These are phyloP conservation scores for Pseudogymnoascus sp. DNA, from an alignment of 2,329 filamentous ascomycete genomes.

Conservation along the genomic window DNA sequence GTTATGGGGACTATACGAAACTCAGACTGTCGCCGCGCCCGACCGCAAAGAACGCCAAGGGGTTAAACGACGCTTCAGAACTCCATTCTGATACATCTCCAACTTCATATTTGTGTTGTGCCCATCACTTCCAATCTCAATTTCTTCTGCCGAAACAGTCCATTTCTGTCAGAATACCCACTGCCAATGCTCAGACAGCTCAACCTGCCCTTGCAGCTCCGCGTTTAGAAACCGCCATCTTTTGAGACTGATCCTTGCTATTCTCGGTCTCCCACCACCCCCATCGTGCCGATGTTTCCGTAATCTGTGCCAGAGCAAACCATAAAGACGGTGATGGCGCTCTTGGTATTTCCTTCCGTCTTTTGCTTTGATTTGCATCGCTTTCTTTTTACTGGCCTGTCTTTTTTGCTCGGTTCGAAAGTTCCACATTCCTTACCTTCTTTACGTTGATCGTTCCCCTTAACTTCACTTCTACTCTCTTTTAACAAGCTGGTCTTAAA, in stretches of 20 bases:
- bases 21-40: not conserved
- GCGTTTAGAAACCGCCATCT: slow-evolving; percentile 5
- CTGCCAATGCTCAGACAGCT: not conserved
- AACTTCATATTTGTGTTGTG: not conserved
- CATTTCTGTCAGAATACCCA: slow-evolving; percentile 4
- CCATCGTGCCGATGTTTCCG: slow-evolving; percentile 8
- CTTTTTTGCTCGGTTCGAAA: slow-evolving; percentile 7
- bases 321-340: slow-evolving; percentile 8
- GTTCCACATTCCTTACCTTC: slow-evolving; percentile 7
- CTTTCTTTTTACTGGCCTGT: slow-evolving; percentile 3
- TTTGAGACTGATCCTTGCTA: slow-evolving; percentile 8
- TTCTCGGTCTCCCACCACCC: not conserved
- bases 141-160: not conserved
- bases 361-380: not conserved
- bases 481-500: slow-evolving; percentile 9
- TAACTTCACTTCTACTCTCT: slow-evolving; percentile 2
- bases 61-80: slow-evolving; percentile 7
- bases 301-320: not conserved
- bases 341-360: slow-evolving; percentile 10
- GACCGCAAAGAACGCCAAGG: not conserved
- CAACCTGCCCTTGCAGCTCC: not conserved
- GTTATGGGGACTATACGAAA: slow-evolving; percentile 5
- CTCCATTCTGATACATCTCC: slow-evolving; percentile 5
- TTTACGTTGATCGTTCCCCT: slow-evolving; percentile 9
- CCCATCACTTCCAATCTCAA: not conserved